These are phyloP conservation scores for Phoma sp. DNA, from an alignment of 2,329 filamentous ascomycete species.

Conservation along the genomic window DNA sequence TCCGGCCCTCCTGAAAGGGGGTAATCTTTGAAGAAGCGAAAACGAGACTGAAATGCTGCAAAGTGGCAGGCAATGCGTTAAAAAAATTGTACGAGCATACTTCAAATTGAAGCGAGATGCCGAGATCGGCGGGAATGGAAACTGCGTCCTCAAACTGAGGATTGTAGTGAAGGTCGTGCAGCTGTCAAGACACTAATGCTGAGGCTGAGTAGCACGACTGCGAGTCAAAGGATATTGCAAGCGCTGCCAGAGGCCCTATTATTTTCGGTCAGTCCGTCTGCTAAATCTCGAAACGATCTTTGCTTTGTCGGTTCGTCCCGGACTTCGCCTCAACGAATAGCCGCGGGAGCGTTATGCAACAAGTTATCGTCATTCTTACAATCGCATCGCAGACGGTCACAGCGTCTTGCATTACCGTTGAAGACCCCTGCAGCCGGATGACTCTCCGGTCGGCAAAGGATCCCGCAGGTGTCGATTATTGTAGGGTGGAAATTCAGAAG, in stretches of 20 bases:
- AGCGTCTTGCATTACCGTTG: neutral
- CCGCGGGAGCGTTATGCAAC: neutral
- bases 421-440: neutral
- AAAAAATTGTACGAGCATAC: neutral
- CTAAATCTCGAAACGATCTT: neutral
- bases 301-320: neutral
- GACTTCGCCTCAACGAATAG: neutral
- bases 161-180: conserved; percentile 8
- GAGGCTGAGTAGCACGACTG: conserved; percentile 30
- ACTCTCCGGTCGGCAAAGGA: neutral
- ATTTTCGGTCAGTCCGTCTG: neutral
- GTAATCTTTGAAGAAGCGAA: conserved; percentile 40
- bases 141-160: conserved; percentile 2
- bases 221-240: conserved; percentile 46
- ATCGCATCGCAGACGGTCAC: neutral
- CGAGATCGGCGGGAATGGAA: neutral
- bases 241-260: conserved; percentile 39
- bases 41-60: conserved; percentile 11
- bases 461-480: conserved; percentile 5
- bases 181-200: conserved; percentile 24
- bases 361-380: conserved; percentile 2
- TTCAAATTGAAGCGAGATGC: conserved; percentile 11
- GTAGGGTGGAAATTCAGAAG: neutral
- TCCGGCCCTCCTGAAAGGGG: conserved; percentile 42
- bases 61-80: conserved; percentile 1